Evolutionary conservation across 1,284 basidiomycete species (phyloP).

Genomic region (Peniophora sp.): DNA sequence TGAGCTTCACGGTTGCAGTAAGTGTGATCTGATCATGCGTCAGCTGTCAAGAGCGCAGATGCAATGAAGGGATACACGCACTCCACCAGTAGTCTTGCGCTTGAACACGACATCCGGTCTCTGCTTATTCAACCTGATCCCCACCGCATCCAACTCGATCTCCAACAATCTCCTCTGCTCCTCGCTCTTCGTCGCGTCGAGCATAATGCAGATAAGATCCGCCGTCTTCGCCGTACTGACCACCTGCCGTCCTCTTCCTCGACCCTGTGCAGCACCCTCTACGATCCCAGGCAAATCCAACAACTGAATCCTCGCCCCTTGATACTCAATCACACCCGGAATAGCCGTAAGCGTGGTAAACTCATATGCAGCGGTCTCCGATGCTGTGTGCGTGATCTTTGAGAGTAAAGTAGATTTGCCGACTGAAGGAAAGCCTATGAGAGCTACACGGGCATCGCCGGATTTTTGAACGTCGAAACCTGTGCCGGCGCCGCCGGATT

Average conservation of each 20-base stretch:
- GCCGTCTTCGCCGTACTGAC: slow-evolving; percentile 94
- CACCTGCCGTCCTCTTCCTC: slow-evolving; percentile 93
- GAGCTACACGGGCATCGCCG: slow-evolving; percentile 86
- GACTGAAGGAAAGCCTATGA: slow-evolving; percentile 94
- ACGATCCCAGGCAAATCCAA: slow-evolving; percentile 97
- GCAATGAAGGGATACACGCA: slow-evolving; percentile 33
- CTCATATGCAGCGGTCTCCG: slow-evolving; percentile 89
- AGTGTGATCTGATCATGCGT: slow-evolving; percentile 46
- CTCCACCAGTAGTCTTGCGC: slow-evolving; percentile 86
- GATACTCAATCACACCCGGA: slow-evolving; percentile 89
- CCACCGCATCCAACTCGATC: slow-evolving; percentile 92
- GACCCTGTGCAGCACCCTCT: slow-evolving; percentile 90
- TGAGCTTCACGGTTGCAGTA: slow-evolving; percentile 87
- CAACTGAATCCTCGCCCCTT: slow-evolving; percentile 89
- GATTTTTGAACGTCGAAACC: slow-evolving; percentile 95
- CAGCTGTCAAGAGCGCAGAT: not conserved
- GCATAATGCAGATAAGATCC: slow-evolving; percentile 91
- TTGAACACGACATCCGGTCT: slow-evolving; percentile 86
- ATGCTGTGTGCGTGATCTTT: slow-evolving; percentile 88
- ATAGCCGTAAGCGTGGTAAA: slow-evolving; percentile 95
- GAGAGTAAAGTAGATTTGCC: slow-evolving; percentile 92
- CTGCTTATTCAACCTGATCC: slow-evolving; percentile 86
- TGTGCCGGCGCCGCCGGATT: slow-evolving; percentile 75
- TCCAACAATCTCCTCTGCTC: slow-evolving; percentile 88
- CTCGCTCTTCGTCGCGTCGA: slow-evolving; percentile 94